phyloP scores from a whole-genome alignment of 257 asterid species.

The Solanum pinnatisectum region DNA sequence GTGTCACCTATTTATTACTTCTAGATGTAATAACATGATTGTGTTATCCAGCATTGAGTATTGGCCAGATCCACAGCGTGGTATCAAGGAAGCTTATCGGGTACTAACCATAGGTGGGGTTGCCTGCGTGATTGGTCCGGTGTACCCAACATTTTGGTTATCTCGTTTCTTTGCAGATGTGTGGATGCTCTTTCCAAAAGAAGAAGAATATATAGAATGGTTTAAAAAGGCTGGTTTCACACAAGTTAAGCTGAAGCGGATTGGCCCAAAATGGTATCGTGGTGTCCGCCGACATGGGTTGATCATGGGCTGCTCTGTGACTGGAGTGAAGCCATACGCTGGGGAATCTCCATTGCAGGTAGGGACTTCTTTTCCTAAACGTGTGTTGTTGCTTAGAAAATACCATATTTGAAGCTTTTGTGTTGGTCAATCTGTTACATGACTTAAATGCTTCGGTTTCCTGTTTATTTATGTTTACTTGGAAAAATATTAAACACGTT shows the following conservation, averaged over 20 bases:
- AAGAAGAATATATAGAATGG: conserved; percentile 38
- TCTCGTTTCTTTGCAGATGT: conserved; percentile 31
- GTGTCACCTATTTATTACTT: neutral
- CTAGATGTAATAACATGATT: neutral
- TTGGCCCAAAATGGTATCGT: conserved; percentile 39
- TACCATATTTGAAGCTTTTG: neutral
- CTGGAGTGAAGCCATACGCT: conserved; percentile 26
- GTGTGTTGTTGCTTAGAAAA: neutral
- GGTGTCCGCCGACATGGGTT: conserved; percentile 35
- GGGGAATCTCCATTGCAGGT: conserved; percentile 43
- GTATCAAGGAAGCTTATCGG: conserved; percentile 36
- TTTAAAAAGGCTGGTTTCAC: conserved; percentile 31
- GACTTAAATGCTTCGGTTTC: neutral
- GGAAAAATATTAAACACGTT: neutral
- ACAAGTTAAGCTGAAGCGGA: conserved; percentile 29
- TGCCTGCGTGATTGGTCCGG: conserved; percentile 37
- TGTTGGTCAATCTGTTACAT: neutral
- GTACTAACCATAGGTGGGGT: conserved; percentile 25
- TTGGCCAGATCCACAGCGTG: conserved; percentile 46
- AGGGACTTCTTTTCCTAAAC: neutral
- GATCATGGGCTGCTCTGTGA: conserved; percentile 42
- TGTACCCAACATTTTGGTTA: conserved; percentile 36
- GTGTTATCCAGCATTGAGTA: conserved; percentile 26
- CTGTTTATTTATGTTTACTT: neutral
- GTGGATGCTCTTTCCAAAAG: conserved; percentile 39